These are phyloP conservation scores for Ceratobasidium sp. DNA, from an alignment of 1,284 basidiomycete species.

Conservation along the genomic window DNA sequence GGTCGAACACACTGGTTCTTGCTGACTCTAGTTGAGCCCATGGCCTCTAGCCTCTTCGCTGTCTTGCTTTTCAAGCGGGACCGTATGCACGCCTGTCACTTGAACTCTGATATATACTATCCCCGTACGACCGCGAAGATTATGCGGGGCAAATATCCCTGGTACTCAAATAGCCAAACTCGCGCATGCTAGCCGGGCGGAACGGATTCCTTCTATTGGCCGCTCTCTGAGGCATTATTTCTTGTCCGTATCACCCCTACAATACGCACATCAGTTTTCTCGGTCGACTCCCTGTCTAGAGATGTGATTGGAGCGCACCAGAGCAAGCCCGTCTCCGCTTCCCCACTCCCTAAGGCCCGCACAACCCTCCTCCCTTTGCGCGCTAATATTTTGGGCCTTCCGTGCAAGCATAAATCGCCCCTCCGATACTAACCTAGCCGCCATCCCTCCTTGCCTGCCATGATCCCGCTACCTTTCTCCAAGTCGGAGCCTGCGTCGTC, in stretches of 20 bases:
- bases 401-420: slow-evolving; percentile 10
- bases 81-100: slow-evolving; percentile 26
- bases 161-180: slow-evolving; percentile 37
- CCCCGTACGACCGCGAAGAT: not conserved
- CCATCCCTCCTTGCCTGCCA: not conserved
- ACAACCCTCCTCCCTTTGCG: not conserved
- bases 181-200: slow-evolving; percentile 8
- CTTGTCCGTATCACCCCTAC: not conserved
- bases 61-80: slow-evolving; percentile 1
- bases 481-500: not conserved
- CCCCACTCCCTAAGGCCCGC: not conserved
- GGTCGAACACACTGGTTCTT: not conserved
- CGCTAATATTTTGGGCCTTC: not conserved
- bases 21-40: too few relatives aligned
- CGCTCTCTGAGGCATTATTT: too few relatives aligned
- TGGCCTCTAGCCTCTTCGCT: not conserved
- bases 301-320: too few relatives aligned
- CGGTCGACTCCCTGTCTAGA: too few relatives aligned
- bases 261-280: too few relatives aligned
- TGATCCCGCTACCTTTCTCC: slow-evolving; percentile 20
- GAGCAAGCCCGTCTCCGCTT: not conserved
- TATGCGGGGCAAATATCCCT: not conserved
- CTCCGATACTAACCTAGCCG: not conserved
- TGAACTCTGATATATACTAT: not conserved
- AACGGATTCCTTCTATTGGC: too few relatives aligned